A percentile compares a stretch with the other conserved stretches of the same genome.
phyloP scores from a whole-genome alignment of 2,329 filamentous ascomycete species.

The Dactylella cylindrospora region DNA sequence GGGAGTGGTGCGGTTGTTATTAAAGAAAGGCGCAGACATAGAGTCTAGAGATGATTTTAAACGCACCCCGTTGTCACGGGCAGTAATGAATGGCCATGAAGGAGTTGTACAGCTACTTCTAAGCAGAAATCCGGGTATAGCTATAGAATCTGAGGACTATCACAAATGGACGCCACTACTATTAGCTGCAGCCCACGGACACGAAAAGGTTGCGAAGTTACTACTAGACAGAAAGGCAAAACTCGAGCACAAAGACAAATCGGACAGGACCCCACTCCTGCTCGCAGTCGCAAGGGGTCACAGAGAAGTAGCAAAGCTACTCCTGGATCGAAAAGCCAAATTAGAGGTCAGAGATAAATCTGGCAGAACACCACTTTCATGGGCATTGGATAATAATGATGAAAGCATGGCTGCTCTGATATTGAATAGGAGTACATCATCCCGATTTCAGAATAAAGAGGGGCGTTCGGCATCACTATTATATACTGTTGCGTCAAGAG shows the following conservation, averaged over 20 bases:
- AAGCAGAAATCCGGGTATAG: no score
- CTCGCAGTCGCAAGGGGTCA: not conserved
- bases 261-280: not conserved
- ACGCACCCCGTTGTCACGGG: constrained; percentile 39
- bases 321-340: not conserved
- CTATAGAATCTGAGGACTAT: no score
- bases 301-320: not conserved
- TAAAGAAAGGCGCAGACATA: constrained; percentile 13
- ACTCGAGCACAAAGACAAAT: not conserved
- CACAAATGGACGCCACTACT: not conserved
- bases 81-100: constrained; percentile 37
- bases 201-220: not conserved
- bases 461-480: not conserved
- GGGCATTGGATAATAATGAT: no score
- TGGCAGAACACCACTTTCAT: not conserved
- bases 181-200: not conserved
- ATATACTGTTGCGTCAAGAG: no score
- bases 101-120: constrained; percentile 19
- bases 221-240: not conserved
- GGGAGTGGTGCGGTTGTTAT: not conserved
- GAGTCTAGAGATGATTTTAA: constrained; percentile 20
- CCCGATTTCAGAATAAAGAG: no score
- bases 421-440: no score
- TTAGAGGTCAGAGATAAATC: not conserved
- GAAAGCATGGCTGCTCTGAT: no score